These are phyloP conservation scores for Pezicula rhizophila DNA, from an alignment of 2,329 filamentous ascomycete genomes.

Conservation along the genomic window DNA sequence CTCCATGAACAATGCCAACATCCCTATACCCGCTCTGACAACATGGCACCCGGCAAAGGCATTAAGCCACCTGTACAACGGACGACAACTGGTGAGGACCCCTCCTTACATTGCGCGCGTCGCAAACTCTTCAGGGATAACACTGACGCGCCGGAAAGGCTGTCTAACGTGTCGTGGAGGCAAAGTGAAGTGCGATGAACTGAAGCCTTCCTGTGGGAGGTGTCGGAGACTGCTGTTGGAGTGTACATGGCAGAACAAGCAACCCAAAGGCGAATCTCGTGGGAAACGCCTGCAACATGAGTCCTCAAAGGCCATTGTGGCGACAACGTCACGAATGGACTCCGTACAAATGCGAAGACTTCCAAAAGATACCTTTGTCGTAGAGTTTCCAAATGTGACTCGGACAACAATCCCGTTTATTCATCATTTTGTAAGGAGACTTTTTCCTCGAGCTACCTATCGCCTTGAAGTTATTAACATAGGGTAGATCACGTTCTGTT, in stretches of 20 bases:
- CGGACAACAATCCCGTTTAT: constrained; percentile 22
- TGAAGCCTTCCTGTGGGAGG: constrained; percentile 54
- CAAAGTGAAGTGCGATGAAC: constrained; percentile 68
- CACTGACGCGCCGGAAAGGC: constrained; percentile 37
- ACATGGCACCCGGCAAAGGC: constrained; percentile 24
- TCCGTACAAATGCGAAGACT: constrained; percentile 1
- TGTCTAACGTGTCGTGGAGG: constrained; percentile 62
- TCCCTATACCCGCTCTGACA: background rate
- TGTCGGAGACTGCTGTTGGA: constrained; percentile 22
- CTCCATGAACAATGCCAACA: background rate
- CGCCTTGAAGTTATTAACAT: background rate
- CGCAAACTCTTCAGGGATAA: too few relatives aligned
- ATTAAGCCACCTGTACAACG: constrained; percentile 25
- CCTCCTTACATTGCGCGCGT: background rate
- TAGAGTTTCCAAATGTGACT: constrained; percentile 24
- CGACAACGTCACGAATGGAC: background rate
- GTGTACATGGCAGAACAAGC: constrained; percentile 17
- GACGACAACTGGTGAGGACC: constrained; percentile 21
- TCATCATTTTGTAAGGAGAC: constrained; percentile 20
- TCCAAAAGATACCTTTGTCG: constrained; percentile 22
- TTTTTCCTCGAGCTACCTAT: background rate
- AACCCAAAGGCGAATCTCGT: constrained; percentile 16
- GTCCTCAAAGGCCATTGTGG: constrained; percentile 4
- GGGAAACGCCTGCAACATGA: constrained; percentile 10
- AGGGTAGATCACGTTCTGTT: constrained; percentile 21